phyloP scores from a whole-genome alignment of 768 basidiomycete genomes.

The Calocybe cyanea region DNA sequence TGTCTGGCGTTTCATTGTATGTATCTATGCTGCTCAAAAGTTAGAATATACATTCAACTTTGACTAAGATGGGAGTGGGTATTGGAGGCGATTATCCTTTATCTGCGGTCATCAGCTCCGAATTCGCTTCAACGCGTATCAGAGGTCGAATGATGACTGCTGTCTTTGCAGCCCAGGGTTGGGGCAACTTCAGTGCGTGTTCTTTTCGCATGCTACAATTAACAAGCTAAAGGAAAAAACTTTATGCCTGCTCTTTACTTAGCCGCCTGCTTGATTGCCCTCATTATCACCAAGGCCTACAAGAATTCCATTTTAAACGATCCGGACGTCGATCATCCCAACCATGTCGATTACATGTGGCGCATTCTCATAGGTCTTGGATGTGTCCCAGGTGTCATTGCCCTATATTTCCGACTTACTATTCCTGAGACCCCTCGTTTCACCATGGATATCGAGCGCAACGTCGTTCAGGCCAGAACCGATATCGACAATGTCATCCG shows the following conservation, averaged over 20 bases:
- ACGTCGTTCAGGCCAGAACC: slow-evolving; percentile 66
- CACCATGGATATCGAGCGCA: slow-evolving; percentile 91
- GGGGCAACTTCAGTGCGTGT: slow-evolving; percentile 72
- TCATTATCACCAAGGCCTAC: slow-evolving; percentile 65
- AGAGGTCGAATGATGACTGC: slow-evolving; percentile 89
- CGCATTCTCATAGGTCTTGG: slow-evolving; percentile 87
- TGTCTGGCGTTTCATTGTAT: slow-evolving; percentile 76
- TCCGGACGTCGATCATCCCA: slow-evolving; percentile 30
- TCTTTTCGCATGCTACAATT: not conserved
- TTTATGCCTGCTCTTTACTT: not conserved
- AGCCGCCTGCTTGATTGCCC: slow-evolving; percentile 65
- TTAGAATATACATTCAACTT: slow-evolving; percentile 1
- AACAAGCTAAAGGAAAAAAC: not conserved
- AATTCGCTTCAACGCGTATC: slow-evolving; percentile 74
- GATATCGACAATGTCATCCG: slow-evolving; percentile 72
- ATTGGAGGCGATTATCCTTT: slow-evolving; percentile 91
- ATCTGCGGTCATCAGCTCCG: slow-evolving; percentile 82
- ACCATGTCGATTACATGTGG: slow-evolving; percentile 75
- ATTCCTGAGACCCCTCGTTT: slow-evolving; percentile 90
- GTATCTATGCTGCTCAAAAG: slow-evolving; percentile 9
- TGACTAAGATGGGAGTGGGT: slow-evolving; percentile 65
- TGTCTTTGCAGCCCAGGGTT: slow-evolving; percentile 84
- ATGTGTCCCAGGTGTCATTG: slow-evolving; percentile 74
- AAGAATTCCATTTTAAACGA: slow-evolving; percentile 50
- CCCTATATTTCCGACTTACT: slow-evolving; percentile 89